These are phyloP conservation scores for Blumeria graminis DNA, from an alignment of 2,329 filamentous ascomycete genomes.

Conservation along the genomic window DNA sequence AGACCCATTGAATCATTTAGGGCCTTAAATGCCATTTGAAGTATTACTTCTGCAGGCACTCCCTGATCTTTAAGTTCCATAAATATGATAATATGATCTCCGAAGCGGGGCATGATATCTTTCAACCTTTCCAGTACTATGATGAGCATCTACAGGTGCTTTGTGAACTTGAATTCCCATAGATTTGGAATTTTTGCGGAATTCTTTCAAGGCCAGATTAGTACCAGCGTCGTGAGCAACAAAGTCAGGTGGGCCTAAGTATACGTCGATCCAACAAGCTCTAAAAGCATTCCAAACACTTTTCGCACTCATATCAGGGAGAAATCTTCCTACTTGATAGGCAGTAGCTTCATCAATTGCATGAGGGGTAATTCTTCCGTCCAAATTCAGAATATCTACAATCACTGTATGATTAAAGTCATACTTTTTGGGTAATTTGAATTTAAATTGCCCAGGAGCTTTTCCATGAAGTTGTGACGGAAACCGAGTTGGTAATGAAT, in stretches of 20 bases:
- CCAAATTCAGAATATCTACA: constrained; percentile 3
- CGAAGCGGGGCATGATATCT: background rate
- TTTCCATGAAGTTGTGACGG: no score
- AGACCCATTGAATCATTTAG: background rate
- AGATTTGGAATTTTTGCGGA: background rate
- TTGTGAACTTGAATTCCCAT: background rate
- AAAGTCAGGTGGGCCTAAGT: constrained; percentile 1
- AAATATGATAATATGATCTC: background rate
- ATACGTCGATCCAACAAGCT: constrained; percentile 2
- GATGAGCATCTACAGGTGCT: no score
- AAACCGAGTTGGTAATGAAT: no score
- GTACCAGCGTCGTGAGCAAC: constrained; percentile 1
- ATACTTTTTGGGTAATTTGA: background rate
- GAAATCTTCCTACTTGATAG: constrained; percentile 3
- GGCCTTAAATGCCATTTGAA: constrained; percentile 1
- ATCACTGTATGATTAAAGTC: constrained; percentile 3
- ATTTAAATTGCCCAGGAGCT: constrained; percentile 1
- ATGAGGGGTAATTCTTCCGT: background rate
- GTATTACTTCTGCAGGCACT: background rate
- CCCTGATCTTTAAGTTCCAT: background rate
- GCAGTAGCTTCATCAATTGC: constrained; percentile 1
- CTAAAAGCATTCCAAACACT: constrained; percentile 1
- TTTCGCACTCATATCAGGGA: background rate
- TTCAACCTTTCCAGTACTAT: no score
- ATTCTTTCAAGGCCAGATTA: constrained; percentile 3